These are phyloP conservation scores for Phytophthora sp. DNA, from an alignment of 352 stramenopile species.

Conservation along the genomic window DNA sequence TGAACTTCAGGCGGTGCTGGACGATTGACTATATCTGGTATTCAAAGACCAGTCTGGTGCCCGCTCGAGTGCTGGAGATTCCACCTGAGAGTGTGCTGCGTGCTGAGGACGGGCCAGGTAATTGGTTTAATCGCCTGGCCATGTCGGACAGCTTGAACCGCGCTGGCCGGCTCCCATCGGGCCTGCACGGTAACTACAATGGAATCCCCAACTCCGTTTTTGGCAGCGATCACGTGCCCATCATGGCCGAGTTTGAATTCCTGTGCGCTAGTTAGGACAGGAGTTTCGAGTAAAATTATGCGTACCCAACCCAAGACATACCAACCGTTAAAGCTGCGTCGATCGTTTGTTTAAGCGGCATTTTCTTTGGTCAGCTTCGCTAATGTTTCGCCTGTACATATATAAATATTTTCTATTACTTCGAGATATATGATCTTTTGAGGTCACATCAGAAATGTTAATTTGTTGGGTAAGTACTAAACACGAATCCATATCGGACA, in stretches of 20 bases:
- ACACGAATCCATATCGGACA: too few species aligned
- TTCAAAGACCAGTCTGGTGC: constrained; percentile 68
- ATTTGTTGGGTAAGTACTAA: too few species aligned
- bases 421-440: too few species aligned
- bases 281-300: constrained; percentile 7
- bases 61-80: constrained; percentile 73
- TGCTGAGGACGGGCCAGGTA: constrained; percentile 70
- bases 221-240: constrained; percentile 86
- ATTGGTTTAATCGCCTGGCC: constrained; percentile 81
- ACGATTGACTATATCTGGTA: constrained; percentile 93
- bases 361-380: too few species aligned
- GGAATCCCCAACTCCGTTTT: constrained; percentile 88
- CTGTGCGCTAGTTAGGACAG: constrained; percentile 41
- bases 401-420: too few species aligned
- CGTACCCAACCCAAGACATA: neutral
- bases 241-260: constrained; percentile 88
- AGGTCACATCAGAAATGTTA: too few species aligned
- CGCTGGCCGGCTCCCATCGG: constrained; percentile 58
- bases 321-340: neutral
- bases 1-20: constrained; percentile 88
- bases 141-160: constrained; percentile 77
- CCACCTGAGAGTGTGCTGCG: constrained; percentile 70
- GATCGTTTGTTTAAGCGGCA: too few species aligned
- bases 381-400: too few species aligned
- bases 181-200: constrained; percentile 86